A percentile compares a stretch with the other conserved stretches of the same genome.
Conservation (phyloP, 441 rosid species). For the Erodium texanum region DNA sequence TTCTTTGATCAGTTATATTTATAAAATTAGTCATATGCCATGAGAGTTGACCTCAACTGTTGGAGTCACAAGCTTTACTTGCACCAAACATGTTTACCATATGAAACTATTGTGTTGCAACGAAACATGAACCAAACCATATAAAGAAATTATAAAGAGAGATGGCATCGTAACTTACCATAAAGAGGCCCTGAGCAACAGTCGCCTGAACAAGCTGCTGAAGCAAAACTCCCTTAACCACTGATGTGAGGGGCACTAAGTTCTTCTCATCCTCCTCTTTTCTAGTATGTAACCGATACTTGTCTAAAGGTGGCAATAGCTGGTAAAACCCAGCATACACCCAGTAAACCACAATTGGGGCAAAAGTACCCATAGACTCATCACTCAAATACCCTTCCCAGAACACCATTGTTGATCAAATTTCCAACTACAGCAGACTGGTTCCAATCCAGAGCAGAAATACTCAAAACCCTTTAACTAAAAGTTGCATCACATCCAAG, state of each 20-base stretch:
- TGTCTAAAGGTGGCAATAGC: constrained; percentile 44
- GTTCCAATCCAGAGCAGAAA: not conserved
- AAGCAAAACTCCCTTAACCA: constrained; percentile 55
- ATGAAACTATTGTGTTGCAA: too few species aligned
- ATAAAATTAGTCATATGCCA: too few species aligned
- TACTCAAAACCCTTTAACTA: not conserved
- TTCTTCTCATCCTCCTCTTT: constrained; percentile 58
- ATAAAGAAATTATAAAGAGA: not conserved
- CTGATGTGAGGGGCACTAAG: constrained; percentile 34
- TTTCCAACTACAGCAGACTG: not conserved
- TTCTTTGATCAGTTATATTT: too few species aligned
- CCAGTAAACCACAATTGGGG: constrained; percentile 63
- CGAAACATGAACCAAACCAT: not conserved
- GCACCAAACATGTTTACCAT: too few species aligned
- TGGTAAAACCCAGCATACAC: constrained; percentile 59
- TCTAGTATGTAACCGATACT: constrained; percentile 46
- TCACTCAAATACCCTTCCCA: constrained; percentile 68
- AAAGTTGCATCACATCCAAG: not conserved
- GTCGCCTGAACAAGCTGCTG: constrained; percentile 60
- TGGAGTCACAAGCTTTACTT: too few species aligned
- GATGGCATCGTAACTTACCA: constrained; percentile 26
- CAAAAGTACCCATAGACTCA: constrained; percentile 60
- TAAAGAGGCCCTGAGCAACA: constrained; percentile 41
- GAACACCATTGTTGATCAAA: constrained; percentile 40
- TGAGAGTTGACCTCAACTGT: too few species aligned